Base-by-base conservation (phyloP, 2,329 filamentous ascomycete genomes). In the Scolecobasidium constrictum region DNA sequence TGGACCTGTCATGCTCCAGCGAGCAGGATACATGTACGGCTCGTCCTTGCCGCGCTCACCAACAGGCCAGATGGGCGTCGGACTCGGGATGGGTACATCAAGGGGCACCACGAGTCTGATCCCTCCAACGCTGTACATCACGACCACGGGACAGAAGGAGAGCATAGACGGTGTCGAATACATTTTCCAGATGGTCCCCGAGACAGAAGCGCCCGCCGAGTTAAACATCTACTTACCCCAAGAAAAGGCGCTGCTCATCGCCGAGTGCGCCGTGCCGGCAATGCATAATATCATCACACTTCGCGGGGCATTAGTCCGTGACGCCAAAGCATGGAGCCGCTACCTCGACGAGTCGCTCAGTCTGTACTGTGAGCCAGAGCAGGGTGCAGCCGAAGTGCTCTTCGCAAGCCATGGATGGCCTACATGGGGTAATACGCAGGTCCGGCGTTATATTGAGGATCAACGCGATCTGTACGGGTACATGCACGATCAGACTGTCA, bases 251-350 rank as follows among this genome's bases (percentile, higher is more conserved):
- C 49, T 69, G 1, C 64, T 53, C 43, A 55, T 63, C 7, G 53
- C 64, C 1, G 65, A 68, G 47, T 55, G 50, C 21, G 59, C 62
- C 3, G 66, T 61, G 2, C 57, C 67, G 42, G 54, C 48, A 12
- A 47, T 67, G 44, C 64, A 68, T 48, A 68, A 67, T 46, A 60
- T 68, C 44, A 46, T 59, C 4, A 67, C 65, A 0, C 52, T 66
- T 12, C 57, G 65, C 1, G 66, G 65, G 2, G 64, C 63, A 3
- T 49, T 51, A 4, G 65, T 68, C 3, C 53, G 64, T 9, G 49
- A n/a, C n/a, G n/a, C n/a, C n/a, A n/a, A n/a, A n/a, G n/a, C n/a
- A n/a, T n/a, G n/a, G n/a, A n/a, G n/a, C n/a, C n/a, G n/a, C n/a
- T n/a, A n/a, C n/a, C n/a, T n/a, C n/a, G n/a, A n/a, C n/a, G n/a